Conservation (phyloP, 371 early-diverging fungal genomes). For the Mucor mucedo region DNA sequence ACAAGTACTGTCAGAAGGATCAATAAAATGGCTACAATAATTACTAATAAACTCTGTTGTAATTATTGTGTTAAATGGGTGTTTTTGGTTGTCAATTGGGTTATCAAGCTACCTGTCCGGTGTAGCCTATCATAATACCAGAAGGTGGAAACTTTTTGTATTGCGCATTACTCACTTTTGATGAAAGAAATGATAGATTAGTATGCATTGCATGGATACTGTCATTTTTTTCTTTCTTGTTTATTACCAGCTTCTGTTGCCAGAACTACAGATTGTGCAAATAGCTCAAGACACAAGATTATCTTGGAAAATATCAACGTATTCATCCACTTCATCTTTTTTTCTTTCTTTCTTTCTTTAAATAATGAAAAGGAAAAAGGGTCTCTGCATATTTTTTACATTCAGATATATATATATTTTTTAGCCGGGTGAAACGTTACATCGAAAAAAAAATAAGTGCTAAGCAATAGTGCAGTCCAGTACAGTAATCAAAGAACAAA, state of each 20-base stretch:
- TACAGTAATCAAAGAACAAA: no score
- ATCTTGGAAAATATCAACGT: neutral
- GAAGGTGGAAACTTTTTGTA: conserved; percentile 10
- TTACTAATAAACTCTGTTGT: conserved; percentile 10
- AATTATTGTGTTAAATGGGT: neutral
- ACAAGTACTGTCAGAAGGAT: neutral
- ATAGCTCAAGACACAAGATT: neutral
- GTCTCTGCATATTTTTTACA: no score
- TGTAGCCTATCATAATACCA: conserved; percentile 3
- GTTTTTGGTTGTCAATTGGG: neutral
- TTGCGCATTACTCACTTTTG: conserved; percentile 7
- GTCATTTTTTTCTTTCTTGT: neutral
- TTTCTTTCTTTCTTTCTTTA: no score
- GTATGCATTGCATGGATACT: no score
- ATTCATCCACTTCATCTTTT: neutral
- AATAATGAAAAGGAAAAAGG: no score
- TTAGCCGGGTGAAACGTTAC: no score
- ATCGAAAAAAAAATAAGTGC: no score
- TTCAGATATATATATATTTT: no score
- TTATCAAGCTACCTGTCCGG: conserved; percentile 9
- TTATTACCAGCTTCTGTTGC: conserved; percentile 13
- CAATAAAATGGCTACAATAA: conserved; percentile 11
- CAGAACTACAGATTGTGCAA: neutral
- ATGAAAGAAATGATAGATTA: no score
- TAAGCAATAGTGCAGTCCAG: no score